Conservation (phyloP, 257 asterid genomes). For the Jaltomata sinuosa region DNA sequence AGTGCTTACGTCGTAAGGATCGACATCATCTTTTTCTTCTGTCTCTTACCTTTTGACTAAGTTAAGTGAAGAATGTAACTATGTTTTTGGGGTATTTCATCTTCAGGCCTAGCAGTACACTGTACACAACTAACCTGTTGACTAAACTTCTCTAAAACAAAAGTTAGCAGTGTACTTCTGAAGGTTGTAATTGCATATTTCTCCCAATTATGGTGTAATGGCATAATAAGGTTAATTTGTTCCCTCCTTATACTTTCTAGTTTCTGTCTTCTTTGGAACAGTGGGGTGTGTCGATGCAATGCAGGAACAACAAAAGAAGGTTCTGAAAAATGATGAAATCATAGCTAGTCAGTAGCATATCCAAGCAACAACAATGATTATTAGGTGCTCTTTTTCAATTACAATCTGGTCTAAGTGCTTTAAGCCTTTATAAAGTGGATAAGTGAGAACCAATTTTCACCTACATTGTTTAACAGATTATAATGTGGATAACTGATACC, state of each 20-base stretch:
- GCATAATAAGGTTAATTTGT: background rate
- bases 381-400: background rate
- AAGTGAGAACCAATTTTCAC: background rate
- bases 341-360: background rate
- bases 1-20: background rate
- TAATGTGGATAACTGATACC: background rate
- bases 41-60: background rate
- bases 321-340: background rate
- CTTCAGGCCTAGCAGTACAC: background rate
- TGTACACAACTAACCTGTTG: background rate
- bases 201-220: background rate
- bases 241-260: background rate
- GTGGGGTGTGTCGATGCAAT: background rate
- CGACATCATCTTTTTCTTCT: background rate
- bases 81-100: background rate
- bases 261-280: background rate
- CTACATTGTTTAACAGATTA: background rate
- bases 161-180: background rate
- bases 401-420: background rate
- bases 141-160: background rate
- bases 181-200: background rate
- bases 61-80: background rate
- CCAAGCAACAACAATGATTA: background rate
- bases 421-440: background rate
- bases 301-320: background rate